phyloP scores from a whole-genome alignment of 768 basidiomycete species.

The Cyathus striatus region DNA sequence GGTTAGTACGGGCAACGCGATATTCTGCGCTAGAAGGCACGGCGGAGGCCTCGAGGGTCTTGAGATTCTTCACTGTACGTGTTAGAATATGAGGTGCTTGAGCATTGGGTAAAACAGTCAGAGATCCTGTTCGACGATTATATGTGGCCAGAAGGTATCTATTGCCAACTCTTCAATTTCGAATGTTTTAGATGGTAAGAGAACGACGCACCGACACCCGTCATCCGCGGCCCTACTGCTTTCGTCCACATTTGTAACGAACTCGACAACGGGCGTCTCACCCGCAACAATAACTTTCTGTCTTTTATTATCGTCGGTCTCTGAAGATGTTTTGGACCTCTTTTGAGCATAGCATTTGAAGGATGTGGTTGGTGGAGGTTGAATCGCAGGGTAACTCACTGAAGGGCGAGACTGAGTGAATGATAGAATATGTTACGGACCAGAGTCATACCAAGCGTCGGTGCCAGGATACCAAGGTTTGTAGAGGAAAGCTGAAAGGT shows the following conservation, averaged over 20 bases:
- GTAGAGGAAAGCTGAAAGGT: conserved; percentile 25
- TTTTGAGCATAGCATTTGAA: conserved; percentile 59
- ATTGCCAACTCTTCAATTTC: background rate
- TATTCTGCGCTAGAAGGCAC: conserved; percentile 49
- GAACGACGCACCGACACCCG: conserved; percentile 55
- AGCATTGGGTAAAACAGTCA: conserved; percentile 63
- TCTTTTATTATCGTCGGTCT: conserved; percentile 17
- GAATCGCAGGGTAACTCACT: conserved; percentile 57
- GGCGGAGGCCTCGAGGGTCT: conserved; percentile 48
- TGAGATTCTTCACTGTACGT: conserved; percentile 81
- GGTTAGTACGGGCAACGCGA: conserved; percentile 61
- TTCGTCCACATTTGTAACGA: conserved; percentile 61
- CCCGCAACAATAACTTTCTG: conserved; percentile 60
- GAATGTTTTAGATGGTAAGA: background rate
- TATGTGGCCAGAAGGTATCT: conserved; percentile 85
- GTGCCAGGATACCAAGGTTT: conserved; percentile 23
- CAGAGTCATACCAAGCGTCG: conserved; percentile 27
- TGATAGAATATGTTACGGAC: too few species aligned
- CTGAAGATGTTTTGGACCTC: conserved; percentile 25
- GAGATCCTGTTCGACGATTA: conserved; percentile 68
- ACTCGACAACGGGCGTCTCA: conserved; percentile 82
- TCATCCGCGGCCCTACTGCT: conserved; percentile 39
- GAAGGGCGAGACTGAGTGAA: too few species aligned
- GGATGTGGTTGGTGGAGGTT: conserved; percentile 49
- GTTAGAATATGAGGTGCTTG: conserved; percentile 64